A percentile compares a stretch with the other conserved stretches of the same genome.
Conservation (phyloP, 2,329 filamentous ascomycete genomes). For the Raffaelea arxii region DNA sequence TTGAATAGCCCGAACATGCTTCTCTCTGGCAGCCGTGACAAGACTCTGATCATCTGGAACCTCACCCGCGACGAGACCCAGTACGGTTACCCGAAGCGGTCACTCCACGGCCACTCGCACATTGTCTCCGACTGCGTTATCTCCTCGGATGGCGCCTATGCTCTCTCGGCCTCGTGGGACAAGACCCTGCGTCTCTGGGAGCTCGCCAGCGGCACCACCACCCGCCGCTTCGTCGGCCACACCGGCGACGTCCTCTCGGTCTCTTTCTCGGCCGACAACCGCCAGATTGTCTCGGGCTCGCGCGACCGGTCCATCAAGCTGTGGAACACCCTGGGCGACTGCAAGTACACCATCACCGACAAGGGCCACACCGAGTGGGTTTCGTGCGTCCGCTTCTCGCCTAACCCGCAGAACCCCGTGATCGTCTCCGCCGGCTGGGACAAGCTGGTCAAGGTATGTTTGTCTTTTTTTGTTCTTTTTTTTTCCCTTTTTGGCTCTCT, state of each 20-base stretch:
- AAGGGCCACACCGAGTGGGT: conserved; percentile 99
- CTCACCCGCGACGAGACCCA: conserved; percentile 95
- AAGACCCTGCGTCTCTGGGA: conserved; percentile 99
- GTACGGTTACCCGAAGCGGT: conserved; percentile 99
- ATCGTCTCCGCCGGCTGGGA: conserved; percentile 99
- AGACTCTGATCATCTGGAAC: conserved; percentile 99
- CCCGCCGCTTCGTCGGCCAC: conserved; percentile 97
- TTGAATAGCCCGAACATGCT: conserved; percentile 89
- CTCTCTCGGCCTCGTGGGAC: conserved; percentile 98
- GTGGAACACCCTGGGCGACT: conserved; percentile 99
- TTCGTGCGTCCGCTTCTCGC: conserved; percentile 98
- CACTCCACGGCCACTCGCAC: conserved; percentile 97
- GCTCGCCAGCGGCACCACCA: conserved; percentile 93
- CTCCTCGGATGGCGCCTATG: conserved; percentile 98
- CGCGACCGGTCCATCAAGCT: conserved; percentile 99
- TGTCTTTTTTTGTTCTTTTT: conserved; percentile 6
- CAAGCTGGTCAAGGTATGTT: conserved; percentile 98
- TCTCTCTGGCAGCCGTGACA: conserved; percentile 93
- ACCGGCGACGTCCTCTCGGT: conserved; percentile 99
- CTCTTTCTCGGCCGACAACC: conserved; percentile 99
- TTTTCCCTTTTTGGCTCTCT: background rate
- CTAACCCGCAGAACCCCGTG: conserved; percentile 99
- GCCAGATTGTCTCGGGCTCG: conserved; percentile 98
- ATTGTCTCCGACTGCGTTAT: conserved; percentile 99
- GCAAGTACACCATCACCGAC: conserved; percentile 99